phyloP scores from a whole-genome alignment of 2,329 filamentous ascomycete species.

The Penicillium sp. region DNA sequence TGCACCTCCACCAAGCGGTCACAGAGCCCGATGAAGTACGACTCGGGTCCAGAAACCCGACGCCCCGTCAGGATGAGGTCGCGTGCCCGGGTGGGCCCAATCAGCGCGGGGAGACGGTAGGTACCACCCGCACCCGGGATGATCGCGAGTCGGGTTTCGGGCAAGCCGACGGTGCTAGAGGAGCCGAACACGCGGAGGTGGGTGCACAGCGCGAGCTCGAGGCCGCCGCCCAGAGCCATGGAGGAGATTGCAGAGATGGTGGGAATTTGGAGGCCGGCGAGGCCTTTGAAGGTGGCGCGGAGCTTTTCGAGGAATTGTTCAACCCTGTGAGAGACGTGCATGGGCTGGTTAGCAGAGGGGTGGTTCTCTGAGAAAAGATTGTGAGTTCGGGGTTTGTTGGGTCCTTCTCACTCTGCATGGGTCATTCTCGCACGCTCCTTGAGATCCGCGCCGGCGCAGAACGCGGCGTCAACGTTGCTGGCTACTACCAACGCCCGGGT shows the following conservation, averaged over 20 bases:
- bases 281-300: constrained; percentile 70
- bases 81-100: constrained; percentile 78
- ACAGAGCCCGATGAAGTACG: constrained; percentile 87
- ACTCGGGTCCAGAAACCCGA: constrained; percentile 78
- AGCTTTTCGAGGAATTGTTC: constrained; percentile 75
- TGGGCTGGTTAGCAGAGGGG: not conserved
- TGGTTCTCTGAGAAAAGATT: not conserved
- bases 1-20: constrained; percentile 85
- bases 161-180: constrained; percentile 76
- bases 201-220: constrained; percentile 88
- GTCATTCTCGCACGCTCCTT: constrained; percentile 82
- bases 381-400: not conserved
- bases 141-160: constrained; percentile 90
- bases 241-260: constrained; percentile 88
- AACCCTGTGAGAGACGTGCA: constrained; percentile 58
- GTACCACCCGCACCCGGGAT: constrained; percentile 94
- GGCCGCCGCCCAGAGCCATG: constrained; percentile 84
- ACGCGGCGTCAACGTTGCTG: constrained; percentile 80
- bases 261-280: constrained; percentile 78
- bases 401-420: constrained; percentile 68
- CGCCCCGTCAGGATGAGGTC: constrained; percentile 90
- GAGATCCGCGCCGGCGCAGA: constrained; percentile 92
- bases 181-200: constrained; percentile 86
- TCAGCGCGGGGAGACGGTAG: constrained; percentile 77
- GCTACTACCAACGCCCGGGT: constrained; percentile 83